phyloP scores from a whole-genome alignment of 306 rosid genomes.

The Quercus rubra region DNA sequence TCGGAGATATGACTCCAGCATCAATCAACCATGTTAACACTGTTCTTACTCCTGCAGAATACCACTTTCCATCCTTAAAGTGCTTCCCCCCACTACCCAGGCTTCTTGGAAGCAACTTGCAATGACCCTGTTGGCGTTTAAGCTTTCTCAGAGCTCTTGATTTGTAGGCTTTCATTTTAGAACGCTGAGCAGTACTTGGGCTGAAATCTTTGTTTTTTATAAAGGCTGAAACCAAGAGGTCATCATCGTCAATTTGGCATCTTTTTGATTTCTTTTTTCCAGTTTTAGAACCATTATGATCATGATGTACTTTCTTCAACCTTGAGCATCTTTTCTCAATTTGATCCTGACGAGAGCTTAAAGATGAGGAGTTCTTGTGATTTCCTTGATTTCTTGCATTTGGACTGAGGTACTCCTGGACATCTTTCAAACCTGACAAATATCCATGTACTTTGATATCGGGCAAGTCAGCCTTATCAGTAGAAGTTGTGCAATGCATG shows the following conservation, averaged over 20 bases:
- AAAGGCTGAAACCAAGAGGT: conserved; percentile 83
- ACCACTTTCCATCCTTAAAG: conserved; percentile 65
- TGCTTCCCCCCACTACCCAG: conserved; percentile 62
- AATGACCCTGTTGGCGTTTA: conserved; percentile 59
- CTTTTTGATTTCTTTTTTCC: conserved; percentile 41
- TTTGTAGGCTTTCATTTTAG: conserved; percentile 49
- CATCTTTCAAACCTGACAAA: conserved; percentile 40
- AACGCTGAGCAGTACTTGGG: conserved; percentile 32
- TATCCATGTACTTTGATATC: conserved; percentile 31
- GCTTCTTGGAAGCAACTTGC: conserved; percentile 78
- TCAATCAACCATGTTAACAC: conserved; percentile 88
- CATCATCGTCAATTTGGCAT: conserved; percentile 87
- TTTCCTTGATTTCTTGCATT: conserved; percentile 36
- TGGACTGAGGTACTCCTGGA: conserved; percentile 33
- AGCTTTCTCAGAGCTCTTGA: conserved; percentile 51
- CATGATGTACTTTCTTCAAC: conserved; percentile 24
- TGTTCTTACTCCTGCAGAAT: conserved; percentile 59
- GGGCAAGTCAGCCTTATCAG: conserved; percentile 36
- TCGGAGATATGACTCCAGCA: conserved; percentile 58
- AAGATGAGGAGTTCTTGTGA: conserved; percentile 30
- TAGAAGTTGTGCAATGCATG: conserved; percentile 32
- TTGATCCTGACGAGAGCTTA: conserved; percentile 34
- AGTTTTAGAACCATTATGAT: conserved; percentile 28
- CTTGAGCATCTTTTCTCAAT: conserved; percentile 39
- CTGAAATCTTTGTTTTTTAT: conserved; percentile 57